Evolutionary conservation across 371 early-diverging fungal genomes (phyloP).

Genomic region (Actinomortierella wolfii): DNA sequence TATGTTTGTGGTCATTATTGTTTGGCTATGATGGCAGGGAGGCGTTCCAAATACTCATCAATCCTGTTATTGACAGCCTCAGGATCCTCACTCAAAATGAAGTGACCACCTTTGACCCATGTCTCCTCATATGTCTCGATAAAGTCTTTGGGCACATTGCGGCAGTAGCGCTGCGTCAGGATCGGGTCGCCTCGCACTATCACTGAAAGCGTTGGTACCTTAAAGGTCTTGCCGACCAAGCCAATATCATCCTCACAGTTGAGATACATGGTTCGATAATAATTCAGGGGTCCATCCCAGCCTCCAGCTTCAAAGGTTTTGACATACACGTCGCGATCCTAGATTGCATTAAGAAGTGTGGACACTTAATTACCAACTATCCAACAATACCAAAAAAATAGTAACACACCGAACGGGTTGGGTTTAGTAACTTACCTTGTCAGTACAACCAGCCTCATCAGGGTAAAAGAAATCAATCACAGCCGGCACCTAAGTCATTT

Average conservation of each 20-base stretch:
- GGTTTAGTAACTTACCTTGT: conserved; percentile 4
- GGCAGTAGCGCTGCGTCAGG: conserved; percentile 4
- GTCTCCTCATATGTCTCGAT: conserved; percentile 7
- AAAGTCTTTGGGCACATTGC: conserved; percentile 8
- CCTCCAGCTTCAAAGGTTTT: conserved; percentile 3
- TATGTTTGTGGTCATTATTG: too few species aligned
- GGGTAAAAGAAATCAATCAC: background rate
- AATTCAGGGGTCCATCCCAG: conserved; percentile 11
- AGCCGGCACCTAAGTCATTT: conserved; percentile 10
- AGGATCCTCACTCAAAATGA: conserved; percentile 12
- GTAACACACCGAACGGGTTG: too few species aligned
- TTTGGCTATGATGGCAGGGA: too few species aligned
- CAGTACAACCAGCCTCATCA: conserved; percentile 2
- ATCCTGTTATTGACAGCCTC: conserved; percentile 6
- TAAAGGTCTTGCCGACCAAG: conserved; percentile 5
- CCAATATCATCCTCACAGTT: conserved; percentile 12
- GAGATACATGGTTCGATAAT: conserved; percentile 6
- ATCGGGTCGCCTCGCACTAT: conserved; percentile 10
- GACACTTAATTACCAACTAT: background rate
- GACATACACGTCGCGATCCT: conserved; percentile 13
- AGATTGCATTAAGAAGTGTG: background rate
- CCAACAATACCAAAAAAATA: too few species aligned
- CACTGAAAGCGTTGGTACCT: conserved; percentile 7
- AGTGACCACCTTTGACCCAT: conserved; percentile 9
- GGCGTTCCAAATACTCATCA: conserved; percentile 6